These are phyloP conservation scores for Chaetothyriales sp. DNA, from an alignment of 2,329 filamentous ascomycete species.

Conservation along the genomic window DNA sequence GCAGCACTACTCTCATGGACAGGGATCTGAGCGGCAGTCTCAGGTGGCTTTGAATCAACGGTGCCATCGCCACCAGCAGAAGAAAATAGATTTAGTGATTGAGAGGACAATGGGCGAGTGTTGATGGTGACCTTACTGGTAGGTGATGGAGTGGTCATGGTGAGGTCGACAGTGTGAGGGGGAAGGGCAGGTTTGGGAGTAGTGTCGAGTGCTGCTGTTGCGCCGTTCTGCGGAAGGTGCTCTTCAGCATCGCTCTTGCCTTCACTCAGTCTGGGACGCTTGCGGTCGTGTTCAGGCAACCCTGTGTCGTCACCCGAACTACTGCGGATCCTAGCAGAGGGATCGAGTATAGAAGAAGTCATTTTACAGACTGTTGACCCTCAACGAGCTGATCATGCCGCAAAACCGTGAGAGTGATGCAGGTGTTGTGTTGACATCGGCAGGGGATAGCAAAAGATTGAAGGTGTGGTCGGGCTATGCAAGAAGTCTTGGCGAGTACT, in stretches of 20 bases:
- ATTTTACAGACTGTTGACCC: slow-evolving; percentile 7
- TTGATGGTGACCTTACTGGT: slow-evolving; percentile 37
- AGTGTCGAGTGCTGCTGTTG: background rate
- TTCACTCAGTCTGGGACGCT: slow-evolving; percentile 18
- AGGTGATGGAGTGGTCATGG: slow-evolving; percentile 23
- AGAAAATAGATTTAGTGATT: slow-evolving; percentile 10
- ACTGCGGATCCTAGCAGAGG: slow-evolving; percentile 15
- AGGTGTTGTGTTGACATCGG: background rate
- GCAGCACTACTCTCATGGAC: slow-evolving; percentile 4
- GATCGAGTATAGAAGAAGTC: slow-evolving; percentile 13
- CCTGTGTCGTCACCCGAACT: slow-evolving; percentile 15
- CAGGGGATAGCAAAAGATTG: background rate
- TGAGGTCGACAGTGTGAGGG: slow-evolving; percentile 13
- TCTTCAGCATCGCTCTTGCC: slow-evolving; percentile 8
- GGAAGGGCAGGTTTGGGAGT: slow-evolving; percentile 7
- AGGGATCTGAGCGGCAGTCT: background rate
- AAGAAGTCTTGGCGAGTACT: background rate
- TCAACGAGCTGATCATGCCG: background rate
- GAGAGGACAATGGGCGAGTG: slow-evolving; percentile 20
- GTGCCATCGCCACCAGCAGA: slow-evolving; percentile 1
- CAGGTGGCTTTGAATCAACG: slow-evolving; percentile 2
- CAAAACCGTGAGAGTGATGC: background rate
- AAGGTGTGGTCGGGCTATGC: background rate
- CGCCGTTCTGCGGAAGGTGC: background rate
- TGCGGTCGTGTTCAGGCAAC: slow-evolving; percentile 18